Conservation (phyloP, 1,284 basidiomycete genomes). For the Ceratobasidium sp. region DNA sequence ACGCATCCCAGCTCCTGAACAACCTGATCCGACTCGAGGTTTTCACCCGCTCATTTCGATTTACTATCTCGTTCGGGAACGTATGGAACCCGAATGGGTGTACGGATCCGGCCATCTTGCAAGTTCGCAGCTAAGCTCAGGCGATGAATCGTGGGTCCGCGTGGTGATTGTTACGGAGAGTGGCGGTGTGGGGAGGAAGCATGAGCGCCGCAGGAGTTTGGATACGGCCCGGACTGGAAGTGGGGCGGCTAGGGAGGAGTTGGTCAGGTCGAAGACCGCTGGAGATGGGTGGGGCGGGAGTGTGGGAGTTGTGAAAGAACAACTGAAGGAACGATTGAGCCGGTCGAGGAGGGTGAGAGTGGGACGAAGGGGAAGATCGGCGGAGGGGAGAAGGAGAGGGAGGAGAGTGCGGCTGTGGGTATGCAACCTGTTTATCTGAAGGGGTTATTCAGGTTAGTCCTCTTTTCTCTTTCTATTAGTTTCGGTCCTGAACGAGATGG, state of each 20-base stretch:
- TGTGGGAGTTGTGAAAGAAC: slow-evolving; percentile 56
- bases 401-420: slow-evolving; percentile 66
- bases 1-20: slow-evolving; percentile 61
- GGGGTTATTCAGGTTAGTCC: slow-evolving; percentile 87
- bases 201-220: slow-evolving; percentile 84
- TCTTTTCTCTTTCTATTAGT: slow-evolving; percentile 48
- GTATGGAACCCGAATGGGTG: slow-evolving; percentile 92
- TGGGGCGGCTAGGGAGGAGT: slow-evolving; percentile 63
- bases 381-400: slow-evolving; percentile 47
- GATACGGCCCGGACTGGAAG: slow-evolving; percentile 64
- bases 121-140: slow-evolving; percentile 78
- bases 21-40: slow-evolving; percentile 86
- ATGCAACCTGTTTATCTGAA: slow-evolving; percentile 91
- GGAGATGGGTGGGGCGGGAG: slow-evolving; percentile 54
- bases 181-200: slow-evolving; percentile 59
- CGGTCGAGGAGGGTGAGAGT: slow-evolving; percentile 14
- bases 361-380: not conserved
- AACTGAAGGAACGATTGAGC: slow-evolving; percentile 63
- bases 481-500: not conserved
- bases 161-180: slow-evolving; percentile 81
- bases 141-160: slow-evolving; percentile 55
- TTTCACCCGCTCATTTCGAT: slow-evolving; percentile 97
- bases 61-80: slow-evolving; percentile 95
- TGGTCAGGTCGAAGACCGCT: slow-evolving; percentile 66
- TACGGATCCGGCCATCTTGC: slow-evolving; percentile 96